Conservation (phyloP, 2,329 filamentous ascomycete genomes). For the Trichoderma sp. region DNA sequence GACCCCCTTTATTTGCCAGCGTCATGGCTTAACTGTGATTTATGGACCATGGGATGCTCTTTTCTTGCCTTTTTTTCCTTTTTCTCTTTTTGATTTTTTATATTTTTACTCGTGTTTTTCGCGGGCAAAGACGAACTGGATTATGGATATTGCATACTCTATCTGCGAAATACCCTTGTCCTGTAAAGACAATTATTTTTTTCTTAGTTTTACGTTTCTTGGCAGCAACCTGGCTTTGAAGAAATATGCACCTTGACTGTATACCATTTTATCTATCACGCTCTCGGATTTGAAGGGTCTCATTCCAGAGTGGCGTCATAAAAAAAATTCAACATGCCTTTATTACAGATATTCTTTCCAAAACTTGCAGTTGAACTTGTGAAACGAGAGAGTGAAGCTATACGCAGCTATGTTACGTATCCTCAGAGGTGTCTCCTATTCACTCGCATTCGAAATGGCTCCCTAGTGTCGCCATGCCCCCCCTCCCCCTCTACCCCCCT, state of each 20-base stretch:
- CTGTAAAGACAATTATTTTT: constrained; percentile 3
- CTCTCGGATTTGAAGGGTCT: neutral
- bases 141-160: constrained; percentile 13
- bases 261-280: neutral
- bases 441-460: neutral
- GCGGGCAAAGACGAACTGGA: constrained; percentile 11
- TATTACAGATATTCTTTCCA: neutral
- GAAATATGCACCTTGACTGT: constrained; percentile 1
- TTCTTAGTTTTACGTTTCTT: neutral
- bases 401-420: neutral
- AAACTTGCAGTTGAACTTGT: neutral
- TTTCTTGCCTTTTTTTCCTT: neutral
- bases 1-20: neutral
- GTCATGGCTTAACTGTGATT: constrained; percentile 15
- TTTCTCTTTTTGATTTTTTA: neutral
- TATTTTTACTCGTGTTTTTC: neutral
- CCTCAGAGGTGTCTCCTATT: neutral
- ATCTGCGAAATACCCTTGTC: constrained; percentile 20
- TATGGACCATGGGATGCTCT: neutral
- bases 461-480: neutral
- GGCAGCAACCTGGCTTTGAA: neutral
- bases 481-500: too few species aligned
- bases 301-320: neutral
- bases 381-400: neutral
- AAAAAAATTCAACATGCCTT: neutral